Evolutionary conservation across 257 asterid genomes (phyloP), one percentile per base, ranked within the genome.

Genomic region (Solanum phureja): DNA sequence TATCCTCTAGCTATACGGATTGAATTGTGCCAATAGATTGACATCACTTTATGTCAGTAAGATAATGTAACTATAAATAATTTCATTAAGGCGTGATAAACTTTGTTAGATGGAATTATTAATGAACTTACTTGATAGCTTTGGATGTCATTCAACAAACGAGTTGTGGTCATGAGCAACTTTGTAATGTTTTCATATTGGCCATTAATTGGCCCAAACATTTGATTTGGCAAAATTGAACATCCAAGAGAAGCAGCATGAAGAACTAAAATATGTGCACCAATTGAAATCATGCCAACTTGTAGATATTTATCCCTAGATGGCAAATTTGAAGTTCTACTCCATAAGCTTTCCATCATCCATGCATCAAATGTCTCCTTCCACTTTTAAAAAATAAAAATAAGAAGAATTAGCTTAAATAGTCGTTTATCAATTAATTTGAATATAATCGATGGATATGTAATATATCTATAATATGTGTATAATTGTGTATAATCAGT

Each of bases 271-370:
- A 91, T 72, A 85, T 93, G 95, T 23, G 92, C 91, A 3, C 90
- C 94, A 42, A 90, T 79, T 3, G 98, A 94, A 14, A 49, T 34
- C 91, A 81, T 88, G 38, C 94, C 98, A 1, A 69, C 90, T 69
- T 88, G 66, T 18, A 94, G 90, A 66, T 94, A 94, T 38, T 94
- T 92, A 6, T 91, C 89, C 89, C 85, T 87, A 37, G 95, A 86
- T 5, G 96, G 94, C 11, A 42, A 8, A 37, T 91, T 74, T 35
- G 94, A 95, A 1, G 86, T 71, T 3, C 12, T 34, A 49, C 95
- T 92, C 98, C 98, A 94, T 6, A 31, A 73, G 21, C 89, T 93
- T 90, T 94, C 98, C 87, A 86, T 91, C 96, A 94, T 90, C 98
- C 96, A 94, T 5, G 98, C 37, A 8, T 0, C 16, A 84, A 94